phyloP scores from a whole-genome alignment of 106 monocot species.

The Ottelia alismoides region DNA sequence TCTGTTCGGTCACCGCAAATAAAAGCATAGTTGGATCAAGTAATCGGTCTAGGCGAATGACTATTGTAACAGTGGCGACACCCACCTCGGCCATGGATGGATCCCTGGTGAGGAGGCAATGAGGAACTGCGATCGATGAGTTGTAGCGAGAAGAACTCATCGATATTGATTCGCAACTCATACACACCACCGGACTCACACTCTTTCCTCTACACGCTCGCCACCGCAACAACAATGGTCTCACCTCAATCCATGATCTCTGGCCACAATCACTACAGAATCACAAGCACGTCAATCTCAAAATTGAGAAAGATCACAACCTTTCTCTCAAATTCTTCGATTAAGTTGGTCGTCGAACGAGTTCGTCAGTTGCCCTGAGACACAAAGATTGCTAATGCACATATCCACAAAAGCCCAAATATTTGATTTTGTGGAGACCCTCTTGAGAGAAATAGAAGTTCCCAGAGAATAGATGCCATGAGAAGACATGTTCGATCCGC shows the following conservation, averaged over 20 bases:
- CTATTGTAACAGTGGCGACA: too few relatives aligned
- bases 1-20: too few relatives aligned
- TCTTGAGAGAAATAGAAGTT: conserved; percentile 26
- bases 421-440: conserved; percentile 31
- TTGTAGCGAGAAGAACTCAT: too few relatives aligned
- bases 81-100: too few relatives aligned
- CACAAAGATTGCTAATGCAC: conserved; percentile 45
- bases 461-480: conserved; percentile 9
- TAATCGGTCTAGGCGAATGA: too few relatives aligned
- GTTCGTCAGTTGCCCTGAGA: conserved; percentile 26
- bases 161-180: too few relatives aligned
- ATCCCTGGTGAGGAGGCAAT: too few relatives aligned
- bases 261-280: conserved; percentile 31
- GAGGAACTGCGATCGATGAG: too few relatives aligned
- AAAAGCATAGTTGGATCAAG: too few relatives aligned
- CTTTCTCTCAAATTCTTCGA: conserved; percentile 62
- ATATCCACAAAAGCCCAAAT: conserved; percentile 29
- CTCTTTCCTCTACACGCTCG: too few relatives aligned
- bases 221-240: too few relatives aligned
- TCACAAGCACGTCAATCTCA: conserved; percentile 35
- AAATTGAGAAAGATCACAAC: conserved; percentile 34
- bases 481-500: conserved; percentile 35
- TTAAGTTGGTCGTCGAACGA: conserved; percentile 17
- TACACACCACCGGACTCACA: too few relatives aligned
- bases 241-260: conserved; percentile 25